phyloP scores from a whole-genome alignment of 352 stramenopile genomes.

The Porosira glacialis region DNA sequence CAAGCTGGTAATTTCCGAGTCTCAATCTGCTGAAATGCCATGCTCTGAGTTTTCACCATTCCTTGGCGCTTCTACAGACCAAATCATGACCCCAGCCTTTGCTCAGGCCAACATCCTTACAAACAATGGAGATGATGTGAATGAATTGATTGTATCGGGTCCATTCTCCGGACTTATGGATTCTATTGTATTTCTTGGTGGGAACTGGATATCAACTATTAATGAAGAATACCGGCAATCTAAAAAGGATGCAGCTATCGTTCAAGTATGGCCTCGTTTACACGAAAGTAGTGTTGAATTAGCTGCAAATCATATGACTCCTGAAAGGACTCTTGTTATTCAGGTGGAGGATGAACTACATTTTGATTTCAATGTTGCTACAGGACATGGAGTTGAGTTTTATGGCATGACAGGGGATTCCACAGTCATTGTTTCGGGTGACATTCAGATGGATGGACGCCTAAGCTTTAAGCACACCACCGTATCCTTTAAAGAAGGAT shows the following conservation, averaged over 20 bases:
- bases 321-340: background rate
- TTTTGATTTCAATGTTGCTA: slow-evolving; percentile 7
- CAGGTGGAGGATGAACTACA: background rate
- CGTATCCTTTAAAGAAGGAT: slow-evolving; percentile 10
- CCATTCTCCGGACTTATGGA: background rate
- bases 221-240: background rate
- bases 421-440: background rate
- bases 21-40: background rate
- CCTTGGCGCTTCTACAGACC: background rate
- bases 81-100: slow-evolving; percentile 3
- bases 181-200: slow-evolving; percentile 1
- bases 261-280: slow-evolving; percentile 3
- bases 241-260: background rate
- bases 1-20: background rate
- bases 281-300: background rate
- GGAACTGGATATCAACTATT: slow-evolving; percentile 5
- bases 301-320: no score
- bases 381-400: slow-evolving; percentile 13
- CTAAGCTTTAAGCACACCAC: slow-evolving; percentile 12
- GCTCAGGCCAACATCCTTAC: slow-evolving; percentile 3
- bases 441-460: slow-evolving; percentile 4
- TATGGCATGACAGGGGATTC: background rate
- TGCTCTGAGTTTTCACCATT: slow-evolving; percentile 10
- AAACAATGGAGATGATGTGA: background rate
- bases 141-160: slow-evolving; percentile 1